A percentile compares a stretch with the other conserved stretches of the same genome.
These are phyloP conservation scores for Acrocalymma vagum DNA, from an alignment of 2,329 filamentous ascomycete genomes.

Conservation along the genomic window DNA sequence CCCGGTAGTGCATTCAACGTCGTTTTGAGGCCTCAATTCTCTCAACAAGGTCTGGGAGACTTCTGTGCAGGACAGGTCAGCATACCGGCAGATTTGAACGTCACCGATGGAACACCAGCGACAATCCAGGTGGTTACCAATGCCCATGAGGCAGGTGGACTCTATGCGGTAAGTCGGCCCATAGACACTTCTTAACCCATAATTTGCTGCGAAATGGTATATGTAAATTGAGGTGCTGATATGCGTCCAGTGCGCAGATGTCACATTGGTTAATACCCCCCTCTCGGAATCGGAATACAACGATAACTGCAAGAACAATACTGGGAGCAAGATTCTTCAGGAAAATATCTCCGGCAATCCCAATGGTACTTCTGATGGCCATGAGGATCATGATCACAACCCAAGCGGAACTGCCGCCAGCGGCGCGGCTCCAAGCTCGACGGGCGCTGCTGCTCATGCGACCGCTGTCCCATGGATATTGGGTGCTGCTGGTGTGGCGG, in stretches of 20 bases:
- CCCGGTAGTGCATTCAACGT: constrained; percentile 72
- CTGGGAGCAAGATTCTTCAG: constrained; percentile 58
- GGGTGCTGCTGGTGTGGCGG: constrained; percentile 44
- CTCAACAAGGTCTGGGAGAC: constrained; percentile 68
- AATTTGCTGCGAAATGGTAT: too few relatives aligned
- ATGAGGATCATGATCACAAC: too few relatives aligned
- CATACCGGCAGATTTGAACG: constrained; percentile 60
- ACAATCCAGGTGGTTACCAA: constrained; percentile 75
- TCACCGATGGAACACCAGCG: constrained; percentile 68
- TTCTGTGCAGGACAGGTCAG: constrained; percentile 71
- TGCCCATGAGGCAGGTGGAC: constrained; percentile 64
- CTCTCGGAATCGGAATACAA: constrained; percentile 54
- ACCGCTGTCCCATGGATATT: constrained; percentile 43
- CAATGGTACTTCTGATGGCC: constrained; percentile 49
- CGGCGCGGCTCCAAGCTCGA: constrained; percentile 21
- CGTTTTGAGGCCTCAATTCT: constrained; percentile 68
- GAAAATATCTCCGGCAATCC: constrained; percentile 55
- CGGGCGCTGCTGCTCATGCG: constrained; percentile 37
- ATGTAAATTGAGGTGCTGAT: too few relatives aligned
- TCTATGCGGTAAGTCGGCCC: constrained; percentile 67
- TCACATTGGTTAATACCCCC: constrained; percentile 68
- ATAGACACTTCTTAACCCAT: neutral
- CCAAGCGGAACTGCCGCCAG: constrained; percentile 20
- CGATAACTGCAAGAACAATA: constrained; percentile 66
- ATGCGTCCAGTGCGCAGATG: constrained; percentile 71